Base-by-base conservation (phyloP, 83 land plant genomes). In the Isoetes engelmannii region DNA sequence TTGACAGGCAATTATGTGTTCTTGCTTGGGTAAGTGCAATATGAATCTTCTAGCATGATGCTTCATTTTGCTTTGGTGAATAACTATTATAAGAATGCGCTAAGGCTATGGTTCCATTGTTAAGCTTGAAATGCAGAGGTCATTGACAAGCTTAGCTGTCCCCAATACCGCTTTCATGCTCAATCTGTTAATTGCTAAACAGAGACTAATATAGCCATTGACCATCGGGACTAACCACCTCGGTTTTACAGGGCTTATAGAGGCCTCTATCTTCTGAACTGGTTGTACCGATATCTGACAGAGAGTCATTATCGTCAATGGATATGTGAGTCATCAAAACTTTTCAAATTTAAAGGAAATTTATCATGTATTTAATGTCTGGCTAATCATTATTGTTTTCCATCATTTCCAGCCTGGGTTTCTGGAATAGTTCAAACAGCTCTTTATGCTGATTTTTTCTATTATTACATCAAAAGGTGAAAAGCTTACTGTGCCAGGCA, bases 401-500 rank as follows among this genome's bases (percentile, higher is more conserved):
- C 50, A 15, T 21, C 18, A 6, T 48, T 9, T 48, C 54, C 57
- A 73, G 75, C 75, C 7, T 73, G 75, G 75, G 54, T 63, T 0
- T 67, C 75, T 44, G 75, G 75, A 19, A 44, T 73, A 18, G 73
- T 73, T 7, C 75, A 73, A 47, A 73, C 75, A 10, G 73, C 59
- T 9, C 47, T 73, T 6, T 73, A 73, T 53, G 75, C 74, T 4
- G 75, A 73, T 43, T 73, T 73, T 58, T 73, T 73, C 73, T 73
- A 73, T 54, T 73, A 73, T 65, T 73, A 73, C 53, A 44, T 73
- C 28, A 73, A 66, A 37, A 64, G 75, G 75, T 73, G 45, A 20
- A 21, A 12, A 9, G 1, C 1, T 7, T 9, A 19, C 6, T 47
- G 20, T 74, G 57, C 41, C 15, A 28, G 20, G 47, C 3, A 45